phyloP scores from a whole-genome alignment of 257 asterid species.

The Sherardia arvensis region DNA sequence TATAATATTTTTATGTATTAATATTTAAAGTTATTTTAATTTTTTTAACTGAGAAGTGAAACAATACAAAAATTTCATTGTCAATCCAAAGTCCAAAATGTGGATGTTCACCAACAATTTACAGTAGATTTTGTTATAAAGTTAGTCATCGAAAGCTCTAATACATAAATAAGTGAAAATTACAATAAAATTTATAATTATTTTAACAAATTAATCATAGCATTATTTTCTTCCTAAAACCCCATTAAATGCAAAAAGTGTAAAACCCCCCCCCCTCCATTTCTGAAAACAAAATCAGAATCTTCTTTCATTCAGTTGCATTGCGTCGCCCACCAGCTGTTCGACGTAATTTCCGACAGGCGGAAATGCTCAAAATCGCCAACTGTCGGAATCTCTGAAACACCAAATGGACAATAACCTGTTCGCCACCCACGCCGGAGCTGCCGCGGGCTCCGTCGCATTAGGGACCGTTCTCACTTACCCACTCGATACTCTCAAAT shows the following conservation, averaged over 20 bases:
- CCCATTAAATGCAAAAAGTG: neutral
- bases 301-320: neutral
- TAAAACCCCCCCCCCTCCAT: neutral
- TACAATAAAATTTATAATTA: too few relatives aligned
- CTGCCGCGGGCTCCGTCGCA: constrained; percentile 60
- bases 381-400: too few relatives aligned
- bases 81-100: too few relatives aligned
- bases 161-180: too few relatives aligned
- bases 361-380: neutral
- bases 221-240: neutral
- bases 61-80: too few relatives aligned
- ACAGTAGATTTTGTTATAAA: too few relatives aligned
- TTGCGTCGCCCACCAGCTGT: constrained; percentile 16
- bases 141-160: too few relatives aligned
- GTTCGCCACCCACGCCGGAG: constrained; percentile 56
- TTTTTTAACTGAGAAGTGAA: too few relatives aligned
- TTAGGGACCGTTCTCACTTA: constrained; percentile 51
- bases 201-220: too few relatives aligned
- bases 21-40: too few relatives aligned
- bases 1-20: too few relatives aligned
- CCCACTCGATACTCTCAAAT: constrained; percentile 86
- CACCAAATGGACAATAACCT: constrained; percentile 51
- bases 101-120: too few relatives aligned
- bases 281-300: neutral
- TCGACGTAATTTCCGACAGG: constrained; percentile 13